phyloP scores from a whole-genome alignment of 2,329 filamentous ascomycete species.

The Sporothrix pallida region DNA sequence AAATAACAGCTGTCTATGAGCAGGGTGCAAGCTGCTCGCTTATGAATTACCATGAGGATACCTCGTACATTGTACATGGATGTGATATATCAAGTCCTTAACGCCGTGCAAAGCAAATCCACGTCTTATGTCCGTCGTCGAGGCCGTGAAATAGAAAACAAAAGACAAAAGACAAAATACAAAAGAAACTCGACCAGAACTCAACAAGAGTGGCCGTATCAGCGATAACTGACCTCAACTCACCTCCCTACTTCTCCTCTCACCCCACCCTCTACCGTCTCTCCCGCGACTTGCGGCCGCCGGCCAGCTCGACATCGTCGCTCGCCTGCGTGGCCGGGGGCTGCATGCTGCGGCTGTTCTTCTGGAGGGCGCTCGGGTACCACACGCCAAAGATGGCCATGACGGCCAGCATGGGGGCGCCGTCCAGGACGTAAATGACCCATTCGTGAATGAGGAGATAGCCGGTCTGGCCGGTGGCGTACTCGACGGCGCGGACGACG shows the following conservation, averaged over 20 bases:
- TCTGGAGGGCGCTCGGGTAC: slow-evolving; percentile 1
- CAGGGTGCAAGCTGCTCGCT: too few relatives aligned
- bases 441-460: slow-evolving; percentile 18
- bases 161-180: background rate
- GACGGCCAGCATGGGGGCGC: slow-evolving; percentile 16
- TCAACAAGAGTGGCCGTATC: background rate
- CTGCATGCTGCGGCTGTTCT: background rate
- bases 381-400: slow-evolving; percentile 6
- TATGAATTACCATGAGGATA: too few relatives aligned
- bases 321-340: background rate
- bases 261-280: background rate
- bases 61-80: too few relatives aligned
- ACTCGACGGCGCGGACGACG: slow-evolving; percentile 20
- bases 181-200: background rate
- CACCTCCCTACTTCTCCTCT: too few relatives aligned
- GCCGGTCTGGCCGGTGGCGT: slow-evolving; percentile 17
- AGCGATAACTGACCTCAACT: too few relatives aligned
- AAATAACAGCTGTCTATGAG: background rate
- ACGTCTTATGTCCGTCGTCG: too few relatives aligned
- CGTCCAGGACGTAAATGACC: slow-evolving; percentile 21
- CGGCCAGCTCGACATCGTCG: slow-evolving; percentile 10
- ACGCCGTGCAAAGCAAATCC: too few relatives aligned
- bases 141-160: too few relatives aligned
- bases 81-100: too few relatives aligned
- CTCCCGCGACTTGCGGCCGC: background rate